phyloP scores from a whole-genome alignment of 1,284 basidiomycete genomes.

The Inonotus hispidus region DNA sequence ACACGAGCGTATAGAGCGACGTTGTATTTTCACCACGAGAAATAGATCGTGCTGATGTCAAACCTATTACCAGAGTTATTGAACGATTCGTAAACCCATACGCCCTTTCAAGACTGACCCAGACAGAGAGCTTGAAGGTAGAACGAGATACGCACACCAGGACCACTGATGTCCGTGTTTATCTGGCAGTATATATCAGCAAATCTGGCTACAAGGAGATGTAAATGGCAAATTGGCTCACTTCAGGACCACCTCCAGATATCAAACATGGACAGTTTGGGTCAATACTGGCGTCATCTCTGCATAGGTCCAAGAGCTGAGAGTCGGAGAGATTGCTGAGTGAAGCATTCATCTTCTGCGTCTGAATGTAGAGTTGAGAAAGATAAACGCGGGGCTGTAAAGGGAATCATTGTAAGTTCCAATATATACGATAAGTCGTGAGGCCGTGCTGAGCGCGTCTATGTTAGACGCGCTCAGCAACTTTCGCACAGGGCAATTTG shows the following conservation, averaged over 20 bases:
- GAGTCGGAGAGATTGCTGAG: too few species aligned
- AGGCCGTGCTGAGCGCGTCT: too few species aligned
- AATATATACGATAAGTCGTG: too few species aligned
- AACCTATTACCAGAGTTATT: conserved; percentile 17
- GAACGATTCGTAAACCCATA: neutral
- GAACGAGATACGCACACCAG: conserved; percentile 20
- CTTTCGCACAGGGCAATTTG: too few species aligned
- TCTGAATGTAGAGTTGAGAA: too few species aligned
- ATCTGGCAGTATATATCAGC: neutral
- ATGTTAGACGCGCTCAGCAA: too few species aligned
- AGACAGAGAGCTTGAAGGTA: conserved; percentile 19
- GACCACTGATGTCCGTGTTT: conserved; percentile 20
- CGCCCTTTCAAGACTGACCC: neutral
- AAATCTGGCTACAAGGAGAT: neutral
- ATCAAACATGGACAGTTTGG: neutral
- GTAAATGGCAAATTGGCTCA: neutral
- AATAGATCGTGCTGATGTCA: conserved; percentile 23
- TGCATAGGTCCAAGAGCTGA: too few species aligned
- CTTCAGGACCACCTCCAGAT: conserved; percentile 1
- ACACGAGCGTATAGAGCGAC: conserved; percentile 25
- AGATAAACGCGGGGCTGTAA: too few species aligned
- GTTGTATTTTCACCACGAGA: conserved; percentile 24
- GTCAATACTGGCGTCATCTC: neutral
- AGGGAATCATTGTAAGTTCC: too few species aligned
- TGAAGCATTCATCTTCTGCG: too few species aligned